Percentiles rank a stretch among this genome's conserved stretches.
phyloP scores from a whole-genome alignment of 139 green algal genomes.

The Tetradesmus obliquus region DNA sequence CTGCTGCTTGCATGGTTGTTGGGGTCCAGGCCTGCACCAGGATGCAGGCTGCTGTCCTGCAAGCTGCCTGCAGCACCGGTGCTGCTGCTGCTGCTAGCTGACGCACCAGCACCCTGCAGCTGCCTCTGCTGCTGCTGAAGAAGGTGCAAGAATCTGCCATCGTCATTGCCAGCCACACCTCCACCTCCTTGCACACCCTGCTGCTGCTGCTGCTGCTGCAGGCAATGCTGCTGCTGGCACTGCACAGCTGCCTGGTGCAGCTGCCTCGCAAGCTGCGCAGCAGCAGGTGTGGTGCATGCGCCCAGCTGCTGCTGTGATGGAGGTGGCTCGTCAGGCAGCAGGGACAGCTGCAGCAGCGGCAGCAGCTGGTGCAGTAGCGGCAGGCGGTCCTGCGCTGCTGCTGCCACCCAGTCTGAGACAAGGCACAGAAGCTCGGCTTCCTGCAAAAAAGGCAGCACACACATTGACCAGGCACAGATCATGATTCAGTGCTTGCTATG shows the following conservation, averaged over 20 bases:
- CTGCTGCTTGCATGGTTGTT: slow-evolving; percentile 12
- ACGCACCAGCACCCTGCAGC: not conserved
- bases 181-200: not conserved
- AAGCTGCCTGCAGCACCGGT: not conserved
- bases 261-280: slow-evolving; percentile 1
- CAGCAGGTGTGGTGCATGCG: not conserved
- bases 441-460: slow-evolving; percentile 5
- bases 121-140: not conserved
- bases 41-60: not conserved
- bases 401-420: slow-evolving; percentile 39
- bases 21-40: not conserved
- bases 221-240: not conserved
- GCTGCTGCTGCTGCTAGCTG: not conserved
- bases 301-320: slow-evolving; percentile 23
- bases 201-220: slow-evolving; percentile 20
- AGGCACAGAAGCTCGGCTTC: slow-evolving; percentile 31
- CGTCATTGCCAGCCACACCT: not conserved
- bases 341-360: slow-evolving; percentile 21
- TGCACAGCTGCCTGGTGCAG: not conserved
- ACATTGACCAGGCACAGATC: too few relatives aligned
- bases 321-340: not conserved
- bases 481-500: too few relatives aligned
- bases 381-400: slow-evolving; percentile 11
- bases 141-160: not conserved
- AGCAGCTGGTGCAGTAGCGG: slow-evolving; percentile 35